Conservation (phyloP, 441 rosid species). For the Euphorbia schlechtendalii region DNA sequence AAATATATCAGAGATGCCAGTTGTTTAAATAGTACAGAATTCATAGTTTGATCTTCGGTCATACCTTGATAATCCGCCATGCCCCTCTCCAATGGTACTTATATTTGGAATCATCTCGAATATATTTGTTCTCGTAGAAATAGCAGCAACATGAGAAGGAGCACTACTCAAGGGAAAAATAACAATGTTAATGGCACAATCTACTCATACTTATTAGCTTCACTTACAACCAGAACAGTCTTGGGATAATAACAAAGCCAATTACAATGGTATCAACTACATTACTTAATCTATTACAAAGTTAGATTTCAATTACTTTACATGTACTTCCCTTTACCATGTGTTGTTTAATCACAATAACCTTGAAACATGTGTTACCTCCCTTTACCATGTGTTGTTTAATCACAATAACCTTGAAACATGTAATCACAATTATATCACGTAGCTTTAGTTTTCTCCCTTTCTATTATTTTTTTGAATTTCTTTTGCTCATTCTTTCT, state of each 20-base stretch:
- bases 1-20: not conserved
- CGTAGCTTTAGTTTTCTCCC: not conserved
- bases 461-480: too few relatives aligned
- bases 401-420: not conserved
- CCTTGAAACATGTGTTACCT: too few relatives aligned
- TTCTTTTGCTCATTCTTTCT: too few relatives aligned
- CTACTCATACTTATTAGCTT: not conserved
- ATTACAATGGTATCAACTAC: not conserved
- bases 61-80: slow-evolving; percentile 58
- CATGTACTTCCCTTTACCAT: not conserved
- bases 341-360: too few relatives aligned
- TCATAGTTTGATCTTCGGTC: not conserved
- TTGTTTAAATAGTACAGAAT: not conserved
- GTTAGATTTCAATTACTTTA: not conserved
- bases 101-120: slow-evolving; percentile 54
- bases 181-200: not conserved
- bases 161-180: slow-evolving; percentile 39
- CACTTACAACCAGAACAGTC: not conserved
- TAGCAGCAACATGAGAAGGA: slow-evolving; percentile 62
- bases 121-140: slow-evolving; percentile 52
- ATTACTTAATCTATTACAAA: not conserved
- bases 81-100: slow-evolving; percentile 36
- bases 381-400: not conserved
- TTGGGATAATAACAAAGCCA: not conserved
- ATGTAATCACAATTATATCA: too few relatives aligned